phyloP scores from a whole-genome alignment of 768 basidiomycete species.

The Lentinula guzmanii region DNA sequence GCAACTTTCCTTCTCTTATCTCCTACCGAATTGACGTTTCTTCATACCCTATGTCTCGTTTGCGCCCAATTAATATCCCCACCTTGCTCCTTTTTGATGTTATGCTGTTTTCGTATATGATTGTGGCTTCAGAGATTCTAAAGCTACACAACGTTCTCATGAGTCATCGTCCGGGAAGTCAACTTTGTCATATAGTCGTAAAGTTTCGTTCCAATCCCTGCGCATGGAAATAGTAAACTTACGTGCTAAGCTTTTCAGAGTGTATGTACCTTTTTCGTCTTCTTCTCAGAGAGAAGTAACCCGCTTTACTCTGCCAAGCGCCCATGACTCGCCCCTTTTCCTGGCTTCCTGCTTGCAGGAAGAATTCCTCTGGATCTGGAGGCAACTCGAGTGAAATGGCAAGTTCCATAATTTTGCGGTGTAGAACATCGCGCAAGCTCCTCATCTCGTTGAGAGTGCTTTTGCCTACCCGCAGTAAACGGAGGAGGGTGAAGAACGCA shows the following conservation, averaged over 20 bases:
- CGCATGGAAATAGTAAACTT: background rate
- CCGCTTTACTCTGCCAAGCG: constrained; percentile 61
- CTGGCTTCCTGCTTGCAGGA: constrained; percentile 47
- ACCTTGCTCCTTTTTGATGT: too few species aligned
- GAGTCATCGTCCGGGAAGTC: constrained; percentile 65
- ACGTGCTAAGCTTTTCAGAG: background rate
- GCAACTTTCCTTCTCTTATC: too few species aligned
- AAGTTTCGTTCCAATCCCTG: constrained; percentile 83
- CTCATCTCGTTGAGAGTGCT: constrained; percentile 48
- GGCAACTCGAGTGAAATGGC: constrained; percentile 60
- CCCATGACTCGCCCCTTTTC: constrained; percentile 70
- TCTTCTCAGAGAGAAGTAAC: constrained; percentile 76
- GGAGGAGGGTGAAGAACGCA: constrained; percentile 57
- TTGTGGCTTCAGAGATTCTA: too few species aligned
- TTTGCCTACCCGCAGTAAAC: constrained; percentile 59
- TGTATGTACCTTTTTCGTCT: constrained; percentile 48
- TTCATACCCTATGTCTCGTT: too few species aligned
- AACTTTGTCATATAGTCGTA: constrained; percentile 75
- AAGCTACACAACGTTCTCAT: background rate
- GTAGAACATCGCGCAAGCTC: constrained; percentile 47
- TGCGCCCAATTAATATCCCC: too few species aligned
- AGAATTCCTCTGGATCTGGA: constrained; percentile 62
- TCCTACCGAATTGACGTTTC: too few species aligned
- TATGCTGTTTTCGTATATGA: too few species aligned
- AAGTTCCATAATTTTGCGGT: constrained; percentile 61